Base-by-base conservation (phyloP, 1,139 yeast species). In the Saccharomyces hybrid region DNA sequence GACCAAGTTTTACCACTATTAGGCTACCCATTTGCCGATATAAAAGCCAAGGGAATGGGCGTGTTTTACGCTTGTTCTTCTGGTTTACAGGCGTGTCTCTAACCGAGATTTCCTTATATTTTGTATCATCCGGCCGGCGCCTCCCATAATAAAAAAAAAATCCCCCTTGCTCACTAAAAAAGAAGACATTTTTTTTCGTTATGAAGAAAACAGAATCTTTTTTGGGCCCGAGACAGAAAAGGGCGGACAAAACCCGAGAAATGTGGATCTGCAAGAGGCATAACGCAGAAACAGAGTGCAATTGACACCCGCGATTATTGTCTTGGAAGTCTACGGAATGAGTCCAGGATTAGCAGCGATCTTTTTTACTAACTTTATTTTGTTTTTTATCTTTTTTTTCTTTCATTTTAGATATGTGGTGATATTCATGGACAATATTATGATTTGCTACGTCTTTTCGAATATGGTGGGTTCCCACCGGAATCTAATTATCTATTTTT, bases 401-500 rank as follows among this genome's bases (percentile, higher is more conserved):
- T 48, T 50, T 47, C 27, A 16, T 24, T 56, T 38, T 59, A 70
- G 76, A 81, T 81, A 53, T 83, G 88, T 70, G 98, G 98, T 72
- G 98, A 91, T 72, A 90, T 91, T 67, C 98, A 91, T 72, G 98
- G 98, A 56, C 98, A 91, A 74, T 91, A 91, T 73, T 91, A 91
- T 70, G 98, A 91, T 74, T 80, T 91, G 68, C 81, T 91, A 71
- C 86, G 98, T 74, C 81, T 91, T 67, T 91, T 91, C 69, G 97
- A 91, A 75, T 90, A 91, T 70, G 97, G 98, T 64, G 98, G 98
- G 4, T 91, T 91, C 78, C 98, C 98, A 2, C 98, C 98, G 16
- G 97, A 90, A 73, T 96, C 97, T 32, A 90, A 90, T 76, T 90
- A 90, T 74, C 78, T 90, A 66, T 91, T 91, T 71, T 76, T 91